Evolutionary conservation across 345 rosid genomes (phyloP).

Genomic region (Populus euphratica): DNA sequence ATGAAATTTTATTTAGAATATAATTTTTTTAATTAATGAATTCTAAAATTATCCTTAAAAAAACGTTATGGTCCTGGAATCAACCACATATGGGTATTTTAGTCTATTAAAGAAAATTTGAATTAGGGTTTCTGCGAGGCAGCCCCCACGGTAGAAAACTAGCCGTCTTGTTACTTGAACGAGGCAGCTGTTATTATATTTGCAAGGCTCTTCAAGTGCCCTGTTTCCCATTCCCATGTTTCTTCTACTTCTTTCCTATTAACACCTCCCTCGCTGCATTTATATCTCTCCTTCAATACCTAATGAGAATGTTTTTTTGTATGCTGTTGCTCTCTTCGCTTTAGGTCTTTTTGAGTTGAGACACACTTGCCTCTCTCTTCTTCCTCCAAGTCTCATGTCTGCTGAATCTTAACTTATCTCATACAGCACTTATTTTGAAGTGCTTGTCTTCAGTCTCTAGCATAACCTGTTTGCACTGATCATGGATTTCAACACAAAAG

Average conservation of each 20-base stretch:
- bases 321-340: not conserved
- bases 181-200: not conserved
- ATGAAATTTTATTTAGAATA: no score
- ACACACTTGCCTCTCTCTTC: not conserved
- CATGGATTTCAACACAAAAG: conserved; percentile 6
- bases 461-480: not conserved
- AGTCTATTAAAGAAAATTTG: not conserved
- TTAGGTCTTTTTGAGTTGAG: not conserved
- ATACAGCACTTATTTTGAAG: not conserved
- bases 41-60: not conserved
- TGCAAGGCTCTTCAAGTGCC: not conserved
- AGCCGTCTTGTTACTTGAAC: not conserved
- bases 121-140: conserved; percentile 29
- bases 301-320: not conserved
- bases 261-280: not conserved
- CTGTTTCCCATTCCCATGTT: not conserved
- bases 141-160: not conserved
- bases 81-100: not conserved
- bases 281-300: not conserved
- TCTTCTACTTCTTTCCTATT: not conserved
- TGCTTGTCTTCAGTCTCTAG: not conserved
- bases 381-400: not conserved
- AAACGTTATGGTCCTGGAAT: not conserved
- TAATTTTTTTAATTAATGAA: not conserved
- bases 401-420: not conserved